Percentiles rank a stretch among this genome's conserved stretches.
Evolutionary conservation across 441 rosid species (phyloP).

Genomic region (Bruguiera hainesii): DNA sequence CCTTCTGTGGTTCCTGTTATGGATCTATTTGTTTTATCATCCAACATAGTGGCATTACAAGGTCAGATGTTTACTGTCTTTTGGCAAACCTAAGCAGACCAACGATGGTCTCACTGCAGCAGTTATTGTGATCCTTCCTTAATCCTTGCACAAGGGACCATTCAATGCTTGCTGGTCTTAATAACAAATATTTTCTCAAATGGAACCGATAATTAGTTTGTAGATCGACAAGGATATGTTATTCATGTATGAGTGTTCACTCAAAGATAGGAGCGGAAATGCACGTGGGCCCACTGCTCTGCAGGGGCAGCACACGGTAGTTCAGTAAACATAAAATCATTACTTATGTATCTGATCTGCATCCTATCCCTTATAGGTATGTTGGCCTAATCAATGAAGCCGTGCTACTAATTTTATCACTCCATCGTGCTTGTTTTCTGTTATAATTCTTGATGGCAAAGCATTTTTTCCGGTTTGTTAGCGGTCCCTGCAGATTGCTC

Average conservation of each 20-base stretch:
- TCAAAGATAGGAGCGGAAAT: too few species aligned
- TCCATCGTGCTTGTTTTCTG: background rate
- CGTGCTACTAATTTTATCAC: background rate
- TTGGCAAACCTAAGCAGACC: background rate
- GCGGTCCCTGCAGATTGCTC: background rate
- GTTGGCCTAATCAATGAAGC: background rate
- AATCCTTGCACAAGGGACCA: background rate
- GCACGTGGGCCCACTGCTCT: too few species aligned
- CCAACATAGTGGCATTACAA: conserved; percentile 69
- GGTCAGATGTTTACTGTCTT: conserved; percentile 39
- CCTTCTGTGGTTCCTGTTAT: conserved; percentile 62
- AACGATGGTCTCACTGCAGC: background rate
- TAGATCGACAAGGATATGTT: too few species aligned
- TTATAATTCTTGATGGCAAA: background rate
- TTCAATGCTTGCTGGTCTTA: too few species aligned
- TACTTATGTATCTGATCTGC: background rate
- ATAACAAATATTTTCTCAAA: too few species aligned
- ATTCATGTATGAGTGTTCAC: too few species aligned
- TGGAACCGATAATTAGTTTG: too few species aligned
- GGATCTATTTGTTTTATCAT: conserved; percentile 74
- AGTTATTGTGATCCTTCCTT: too few species aligned
- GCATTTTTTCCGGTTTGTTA: background rate
- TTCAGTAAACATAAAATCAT: background rate
- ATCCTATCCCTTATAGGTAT: too few species aligned
- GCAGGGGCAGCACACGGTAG: too few species aligned